These are phyloP conservation scores for Pyrenochaeta sp. DNA, from an alignment of 2,329 filamentous ascomycete species.

Conservation along the genomic window DNA sequence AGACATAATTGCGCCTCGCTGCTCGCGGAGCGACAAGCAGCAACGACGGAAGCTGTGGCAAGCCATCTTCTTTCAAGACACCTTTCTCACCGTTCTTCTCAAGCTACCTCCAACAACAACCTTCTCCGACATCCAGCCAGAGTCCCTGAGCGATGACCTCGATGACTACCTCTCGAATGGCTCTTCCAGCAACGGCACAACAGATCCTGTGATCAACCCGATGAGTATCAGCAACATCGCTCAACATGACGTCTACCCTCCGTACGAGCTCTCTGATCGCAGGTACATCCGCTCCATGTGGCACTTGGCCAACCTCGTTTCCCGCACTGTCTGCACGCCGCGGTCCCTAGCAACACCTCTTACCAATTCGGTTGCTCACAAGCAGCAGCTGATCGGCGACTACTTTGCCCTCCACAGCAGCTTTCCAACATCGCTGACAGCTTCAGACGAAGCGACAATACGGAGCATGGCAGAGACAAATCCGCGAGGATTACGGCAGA, in stretches of 20 bases:
- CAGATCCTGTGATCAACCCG: conserved; percentile 57
- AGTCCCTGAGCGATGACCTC: conserved; percentile 73
- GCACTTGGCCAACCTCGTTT: conserved; percentile 80
- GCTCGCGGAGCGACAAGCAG: conserved; percentile 76
- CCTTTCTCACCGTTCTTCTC: conserved; percentile 79
- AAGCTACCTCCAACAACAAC: conserved; percentile 80
- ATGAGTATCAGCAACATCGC: conserved; percentile 62
- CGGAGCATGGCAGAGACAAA: conserved; percentile 65
- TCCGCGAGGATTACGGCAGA: conserved; percentile 75
- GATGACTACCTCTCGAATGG: conserved; percentile 72
- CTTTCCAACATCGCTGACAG: conserved; percentile 75
- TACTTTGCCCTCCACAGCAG: conserved; percentile 77
- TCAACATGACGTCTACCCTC: conserved; percentile 46
- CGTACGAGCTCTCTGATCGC: conserved; percentile 50
- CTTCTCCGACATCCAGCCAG: conserved; percentile 80
- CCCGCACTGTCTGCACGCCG: conserved; percentile 78
- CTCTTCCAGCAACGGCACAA: conserved; percentile 51
- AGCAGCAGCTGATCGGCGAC: conserved; percentile 72
- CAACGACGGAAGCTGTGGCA: conserved; percentile 83
- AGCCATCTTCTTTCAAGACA: conserved; percentile 81
- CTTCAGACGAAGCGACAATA: conserved; percentile 70
- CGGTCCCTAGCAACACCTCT: conserved; percentile 77
- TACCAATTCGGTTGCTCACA: conserved; percentile 72
- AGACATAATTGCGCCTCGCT: conserved; percentile 73
- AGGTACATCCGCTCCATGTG: conserved; percentile 77